A percentile compares a stretch with the other conserved stretches of the same genome.
These are phyloP conservation scores for Candida maris DNA, from an alignment of 805 yeast genomes.

Conservation along the genomic window DNA sequence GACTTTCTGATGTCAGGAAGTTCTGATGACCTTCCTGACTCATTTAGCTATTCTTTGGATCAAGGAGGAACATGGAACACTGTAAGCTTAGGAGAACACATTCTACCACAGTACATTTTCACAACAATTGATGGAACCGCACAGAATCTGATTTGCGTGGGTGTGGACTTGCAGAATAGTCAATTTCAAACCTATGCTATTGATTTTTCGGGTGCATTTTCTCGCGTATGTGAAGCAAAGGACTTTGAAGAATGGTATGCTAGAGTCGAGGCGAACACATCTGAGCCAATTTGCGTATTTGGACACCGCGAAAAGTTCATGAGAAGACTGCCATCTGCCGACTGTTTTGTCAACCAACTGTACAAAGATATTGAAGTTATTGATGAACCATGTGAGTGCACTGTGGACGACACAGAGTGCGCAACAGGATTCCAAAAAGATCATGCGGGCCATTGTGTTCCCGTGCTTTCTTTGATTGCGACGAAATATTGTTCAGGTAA, in stretches of 20 bases:
- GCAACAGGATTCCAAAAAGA: slow-evolving; percentile 41
- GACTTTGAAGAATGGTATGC: slow-evolving; percentile 71
- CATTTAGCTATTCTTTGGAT: slow-evolving; percentile 54
- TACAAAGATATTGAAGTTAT: slow-evolving; percentile 43
- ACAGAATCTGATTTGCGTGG: slow-evolving; percentile 50
- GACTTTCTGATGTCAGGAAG: slow-evolving; percentile 12
- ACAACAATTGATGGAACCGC: slow-evolving; percentile 72
- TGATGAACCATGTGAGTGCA: slow-evolving; percentile 62
- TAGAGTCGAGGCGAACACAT: slow-evolving; percentile 34
- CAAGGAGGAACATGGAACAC: slow-evolving; percentile 68
- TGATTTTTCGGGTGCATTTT: slow-evolving; percentile 57
- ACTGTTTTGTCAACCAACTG: slow-evolving; percentile 55
- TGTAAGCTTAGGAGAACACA: slow-evolving; percentile 40
- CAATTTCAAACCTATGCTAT: slow-evolving; percentile 33
- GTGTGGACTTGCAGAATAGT: slow-evolving; percentile 27
- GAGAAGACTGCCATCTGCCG: slow-evolving; percentile 61
- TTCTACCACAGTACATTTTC: slow-evolving; percentile 23
- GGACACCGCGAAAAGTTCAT: slow-evolving; percentile 64
- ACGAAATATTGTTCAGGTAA: slow-evolving; percentile 21
- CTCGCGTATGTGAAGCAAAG: slow-evolving; percentile 37
- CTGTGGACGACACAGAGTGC: slow-evolving; percentile 69
- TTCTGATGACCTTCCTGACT: slow-evolving; percentile 32
- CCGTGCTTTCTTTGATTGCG: slow-evolving; percentile 17
- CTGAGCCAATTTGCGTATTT: slow-evolving; percentile 50
- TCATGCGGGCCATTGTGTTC: slow-evolving; percentile 46